Conservation (phyloP, 2,329 filamentous ascomycete genomes). For the Diplodia scrobiculata region DNA sequence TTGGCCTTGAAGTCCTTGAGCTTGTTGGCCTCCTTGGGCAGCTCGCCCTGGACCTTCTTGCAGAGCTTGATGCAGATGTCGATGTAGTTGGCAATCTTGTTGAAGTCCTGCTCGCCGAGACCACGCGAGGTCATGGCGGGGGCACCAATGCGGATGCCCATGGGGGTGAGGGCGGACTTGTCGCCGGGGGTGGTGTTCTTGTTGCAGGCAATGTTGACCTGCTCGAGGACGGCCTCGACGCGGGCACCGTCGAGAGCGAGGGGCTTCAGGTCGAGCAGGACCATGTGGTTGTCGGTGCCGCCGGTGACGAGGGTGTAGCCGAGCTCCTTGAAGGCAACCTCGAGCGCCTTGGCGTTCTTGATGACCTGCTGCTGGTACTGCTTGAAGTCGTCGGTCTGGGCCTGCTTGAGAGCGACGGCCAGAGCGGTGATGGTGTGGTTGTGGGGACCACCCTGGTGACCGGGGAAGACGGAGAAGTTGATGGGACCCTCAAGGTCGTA, state of each 20-base stretch:
- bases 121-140: conserved; percentile 97
- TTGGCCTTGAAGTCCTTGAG: conserved; percentile 99
- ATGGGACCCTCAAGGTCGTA: conserved; percentile 93
- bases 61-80: conserved; percentile 84
- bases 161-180: conserved; percentile 87
- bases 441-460: conserved; percentile 96
- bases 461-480: conserved; percentile 95
- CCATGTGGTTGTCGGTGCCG: conserved; percentile 96
- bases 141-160: conserved; percentile 89
- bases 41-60: conserved; percentile 78
- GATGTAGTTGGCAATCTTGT: conserved; percentile 78
- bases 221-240: conserved; percentile 85
- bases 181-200: conserved; percentile 99
- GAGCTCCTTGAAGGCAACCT: conserved; percentile 64
- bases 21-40: conserved; percentile 98
- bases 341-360: conserved; percentile 86
- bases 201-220: conserved; percentile 95
- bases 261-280: conserved; percentile 87
- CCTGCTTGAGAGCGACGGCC: conserved; percentile 91
- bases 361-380: conserved; percentile 89
- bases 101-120: conserved; percentile 87
- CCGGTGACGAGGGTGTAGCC: conserved; percentile 89
- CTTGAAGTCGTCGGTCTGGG: conserved; percentile 84
- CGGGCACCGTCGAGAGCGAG: conserved; percentile 84
- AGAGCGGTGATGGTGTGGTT: conserved; percentile 99